A percentile compares a stretch with the other conserved stretches of the same genome.
Evolutionary conservation across 2,329 filamentous ascomycete species (phyloP).

Genomic region (Aspergillus sp.): DNA sequence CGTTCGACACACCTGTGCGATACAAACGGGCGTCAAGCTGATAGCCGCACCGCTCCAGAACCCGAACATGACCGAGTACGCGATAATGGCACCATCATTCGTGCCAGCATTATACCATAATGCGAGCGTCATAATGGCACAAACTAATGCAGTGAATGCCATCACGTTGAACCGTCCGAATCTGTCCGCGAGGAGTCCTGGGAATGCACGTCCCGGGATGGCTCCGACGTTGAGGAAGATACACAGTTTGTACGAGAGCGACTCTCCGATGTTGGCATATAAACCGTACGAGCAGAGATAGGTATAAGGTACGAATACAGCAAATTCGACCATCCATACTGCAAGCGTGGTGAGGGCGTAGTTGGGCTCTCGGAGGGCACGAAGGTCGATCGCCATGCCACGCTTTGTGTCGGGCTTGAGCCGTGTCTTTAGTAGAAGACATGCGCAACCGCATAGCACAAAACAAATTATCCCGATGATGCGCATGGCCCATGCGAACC

Average conservation of each 20-base stretch:
- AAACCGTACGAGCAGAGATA: conserved; percentile 38
- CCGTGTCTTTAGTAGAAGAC: conserved; percentile 23
- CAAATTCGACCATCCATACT: conserved; percentile 37
- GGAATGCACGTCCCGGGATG: conserved; percentile 35
- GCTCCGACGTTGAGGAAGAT: conserved; percentile 35
- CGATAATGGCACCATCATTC: conserved; percentile 24
- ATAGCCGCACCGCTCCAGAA: conserved; percentile 32
- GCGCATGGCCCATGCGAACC: conserved; percentile 31
- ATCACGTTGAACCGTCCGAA: conserved; percentile 38
- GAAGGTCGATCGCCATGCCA: conserved; percentile 22
- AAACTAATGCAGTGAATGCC: conserved; percentile 22
- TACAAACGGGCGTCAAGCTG: conserved; percentile 34
- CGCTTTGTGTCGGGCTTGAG: conserved; percentile 25
- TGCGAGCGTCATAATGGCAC: conserved; percentile 22
- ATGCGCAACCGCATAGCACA: conserved; percentile 19
- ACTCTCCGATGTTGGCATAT: conserved; percentile 19
- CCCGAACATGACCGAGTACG: conserved; percentile 24
- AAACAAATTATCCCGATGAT: conserved; percentile 27
- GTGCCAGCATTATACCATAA: conserved; percentile 26
- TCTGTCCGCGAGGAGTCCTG: conserved; percentile 35
- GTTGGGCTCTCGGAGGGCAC: conserved; percentile 23
- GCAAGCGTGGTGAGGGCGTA: conserved; percentile 30
- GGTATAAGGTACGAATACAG: conserved; percentile 36
- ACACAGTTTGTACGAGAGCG: conserved; percentile 32
- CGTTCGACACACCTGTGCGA: conserved; percentile 32